Conservation (phyloP, 345 rosid genomes). For the Ailanthus altissimus region DNA sequence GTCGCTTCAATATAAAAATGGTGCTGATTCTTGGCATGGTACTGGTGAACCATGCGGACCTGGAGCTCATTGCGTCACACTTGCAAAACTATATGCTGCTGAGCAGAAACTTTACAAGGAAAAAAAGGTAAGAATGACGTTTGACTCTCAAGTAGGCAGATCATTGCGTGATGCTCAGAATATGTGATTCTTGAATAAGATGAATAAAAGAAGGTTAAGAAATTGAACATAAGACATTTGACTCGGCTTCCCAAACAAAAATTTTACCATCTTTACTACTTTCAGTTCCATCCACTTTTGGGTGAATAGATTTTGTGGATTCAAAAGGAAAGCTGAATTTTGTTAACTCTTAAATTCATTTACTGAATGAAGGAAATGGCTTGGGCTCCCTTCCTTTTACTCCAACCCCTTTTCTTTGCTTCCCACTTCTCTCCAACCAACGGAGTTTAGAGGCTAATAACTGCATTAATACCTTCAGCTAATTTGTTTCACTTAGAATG, state of each 20-base stretch:
- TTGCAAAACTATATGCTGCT: conserved; percentile 67
- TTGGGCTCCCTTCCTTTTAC: background rate
- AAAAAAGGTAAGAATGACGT: conserved; percentile 54
- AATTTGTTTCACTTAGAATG: background rate
- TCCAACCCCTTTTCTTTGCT: background rate
- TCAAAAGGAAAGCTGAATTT: background rate
- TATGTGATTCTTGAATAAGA: conserved; percentile 6
- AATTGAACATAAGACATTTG: background rate
- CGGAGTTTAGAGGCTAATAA: background rate
- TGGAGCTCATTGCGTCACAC: conserved; percentile 82
- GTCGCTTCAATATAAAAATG: conserved; percentile 57
- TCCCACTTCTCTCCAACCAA: background rate
- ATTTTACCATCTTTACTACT: background rate
- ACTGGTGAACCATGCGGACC: conserved; percentile 72
- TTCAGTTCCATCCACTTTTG: background rate
- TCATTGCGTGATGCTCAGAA: background rate
- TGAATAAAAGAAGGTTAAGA: background rate
- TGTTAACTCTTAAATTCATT: background rate
- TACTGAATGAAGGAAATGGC: background rate
- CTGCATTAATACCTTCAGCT: background rate
- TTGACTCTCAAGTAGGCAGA: conserved; percentile 19
- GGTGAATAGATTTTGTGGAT: background rate
- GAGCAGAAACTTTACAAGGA: conserved; percentile 86
- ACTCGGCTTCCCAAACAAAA: too few species aligned
- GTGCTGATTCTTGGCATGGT: conserved; percentile 34